Evolutionary conservation across 345 rosid species (phyloP), one percentile per base, ranked within the genome.

Genomic region (Cochlearia excelsa): DNA sequence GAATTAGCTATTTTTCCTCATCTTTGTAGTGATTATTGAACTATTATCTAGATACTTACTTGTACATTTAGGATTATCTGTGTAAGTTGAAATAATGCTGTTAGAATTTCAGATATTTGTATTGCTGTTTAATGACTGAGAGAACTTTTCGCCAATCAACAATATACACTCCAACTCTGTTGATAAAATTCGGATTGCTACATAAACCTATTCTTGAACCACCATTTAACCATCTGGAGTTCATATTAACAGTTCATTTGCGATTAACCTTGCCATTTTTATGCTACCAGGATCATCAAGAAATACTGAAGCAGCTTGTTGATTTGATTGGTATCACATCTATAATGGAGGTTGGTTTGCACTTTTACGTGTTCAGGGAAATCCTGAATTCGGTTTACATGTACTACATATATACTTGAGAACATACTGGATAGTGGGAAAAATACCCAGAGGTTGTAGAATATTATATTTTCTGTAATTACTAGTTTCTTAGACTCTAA

Each of bases 291-390:
- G 83, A 74, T 62, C 96, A 84, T 78, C 89, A 73, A 70, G 86
- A 77, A 66, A 78, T 91, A 73, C 67, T 91, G 57, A 65, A 70
- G 67, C 84, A 63, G 58, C 73, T 91, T 61, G 89, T 91, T 49
- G 98, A 87, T 63, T 81, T 91, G 57, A 82, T 91, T 77, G 96
- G 98, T 65, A 87, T 82, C 53, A 91, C 98, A 27, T 91, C 98
- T 44, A 76, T 91, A 45, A 85, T 91, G 98, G 98, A 91, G 98
- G 97, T 86, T 77, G 56, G 80, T 78, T 64, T 40, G 50, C 48
- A 29, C 51, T 57, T 50, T 61, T 57, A 44, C 55, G 29, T 35
- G 26, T 9, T 49, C 16, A 39, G 43, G 43, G 60, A 57, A 37
- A 4, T 45, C 38, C 55, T 37, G 39, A 30, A 57, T 58, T 46